Conservation (phyloP, 306 rosid genomes). For the Lablab purpureus region DNA sequence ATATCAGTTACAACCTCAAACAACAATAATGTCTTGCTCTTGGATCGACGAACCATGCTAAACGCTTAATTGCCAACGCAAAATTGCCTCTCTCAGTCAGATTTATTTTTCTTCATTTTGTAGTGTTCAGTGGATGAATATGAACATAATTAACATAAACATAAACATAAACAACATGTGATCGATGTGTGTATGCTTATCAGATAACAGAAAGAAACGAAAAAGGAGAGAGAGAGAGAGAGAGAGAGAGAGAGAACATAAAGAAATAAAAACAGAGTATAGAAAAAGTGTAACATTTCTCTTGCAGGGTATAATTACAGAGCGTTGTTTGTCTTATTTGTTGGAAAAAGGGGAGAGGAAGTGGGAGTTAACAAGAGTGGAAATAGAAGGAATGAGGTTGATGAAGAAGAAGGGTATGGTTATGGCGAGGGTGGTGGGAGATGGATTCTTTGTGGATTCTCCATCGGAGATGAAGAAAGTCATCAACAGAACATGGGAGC, state of each 20-base stretch:
- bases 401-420: neutral
- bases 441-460: constrained; percentile 61
- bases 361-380: constrained; percentile 52
- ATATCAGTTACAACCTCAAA: neutral
- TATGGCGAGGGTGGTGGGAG: constrained; percentile 15
- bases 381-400: constrained; percentile 55
- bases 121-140: neutral
- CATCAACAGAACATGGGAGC: constrained; percentile 72
- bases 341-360: too few species aligned
- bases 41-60: neutral
- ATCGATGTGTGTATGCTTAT: too few species aligned
- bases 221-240: neutral
- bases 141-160: neutral
- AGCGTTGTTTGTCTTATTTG: neutral
- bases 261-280: neutral
- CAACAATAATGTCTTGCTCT: neutral
- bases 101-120: neutral
- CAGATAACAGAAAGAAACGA: too few species aligned
- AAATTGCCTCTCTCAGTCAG: neutral
- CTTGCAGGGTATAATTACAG: constrained; percentile 3
- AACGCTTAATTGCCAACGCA: neutral
- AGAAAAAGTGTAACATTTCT: neutral
- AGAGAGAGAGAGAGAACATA: neutral
- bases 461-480: constrained; percentile 68
- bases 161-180: neutral